These are phyloP conservation scores for Ogataea pini DNA, from an alignment of 805 yeast species.

Conservation along the genomic window DNA sequence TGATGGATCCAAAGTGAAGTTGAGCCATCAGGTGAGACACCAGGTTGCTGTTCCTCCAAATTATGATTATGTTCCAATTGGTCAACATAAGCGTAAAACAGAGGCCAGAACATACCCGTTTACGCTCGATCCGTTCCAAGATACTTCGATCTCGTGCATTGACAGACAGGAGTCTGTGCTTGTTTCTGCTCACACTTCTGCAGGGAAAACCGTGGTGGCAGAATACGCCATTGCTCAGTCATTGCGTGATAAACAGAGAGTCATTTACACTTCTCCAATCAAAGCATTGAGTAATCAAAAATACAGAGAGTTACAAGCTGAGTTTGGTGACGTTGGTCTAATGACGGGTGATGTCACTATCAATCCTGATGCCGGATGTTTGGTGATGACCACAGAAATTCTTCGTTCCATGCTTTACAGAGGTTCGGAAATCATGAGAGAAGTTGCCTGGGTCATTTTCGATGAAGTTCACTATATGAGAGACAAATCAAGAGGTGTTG, in stretches of 20 bases:
- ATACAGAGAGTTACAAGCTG: conserved; percentile 87
- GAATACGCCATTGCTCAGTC: conserved; percentile 97
- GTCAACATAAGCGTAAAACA: conserved; percentile 73
- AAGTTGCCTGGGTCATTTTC: conserved; percentile 97
- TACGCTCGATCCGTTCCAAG: conserved; percentile 94
- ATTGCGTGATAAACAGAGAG: conserved; percentile 87
- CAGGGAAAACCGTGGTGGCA: conserved; percentile 96
- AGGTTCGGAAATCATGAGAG: conserved; percentile 98
- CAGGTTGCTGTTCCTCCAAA: conserved; percentile 96
- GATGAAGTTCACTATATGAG: conserved; percentile 99
- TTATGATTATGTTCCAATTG: conserved; percentile 83
- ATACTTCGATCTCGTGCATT: conserved; percentile 92
- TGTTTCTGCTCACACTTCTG: conserved; percentile 97
- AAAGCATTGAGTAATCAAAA: conserved; percentile 94
- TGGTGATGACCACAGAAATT: conserved; percentile 99
- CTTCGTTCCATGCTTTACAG: conserved; percentile 93
- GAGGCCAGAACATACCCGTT: conserved; percentile 94
- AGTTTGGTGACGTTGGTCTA: conserved; percentile 94
- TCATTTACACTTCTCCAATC: conserved; percentile 92
- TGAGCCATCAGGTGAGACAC: conserved; percentile 93
- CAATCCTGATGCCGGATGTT: conserved; percentile 96
- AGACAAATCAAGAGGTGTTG: conserved; percentile 97
- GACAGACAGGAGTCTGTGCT: conserved; percentile 92
- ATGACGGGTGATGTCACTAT: conserved; percentile 99
- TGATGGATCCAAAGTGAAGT: conserved; percentile 48